Evolutionary conservation across 441 rosid species (phyloP).

Genomic region (Aleurites moluccanus): DNA sequence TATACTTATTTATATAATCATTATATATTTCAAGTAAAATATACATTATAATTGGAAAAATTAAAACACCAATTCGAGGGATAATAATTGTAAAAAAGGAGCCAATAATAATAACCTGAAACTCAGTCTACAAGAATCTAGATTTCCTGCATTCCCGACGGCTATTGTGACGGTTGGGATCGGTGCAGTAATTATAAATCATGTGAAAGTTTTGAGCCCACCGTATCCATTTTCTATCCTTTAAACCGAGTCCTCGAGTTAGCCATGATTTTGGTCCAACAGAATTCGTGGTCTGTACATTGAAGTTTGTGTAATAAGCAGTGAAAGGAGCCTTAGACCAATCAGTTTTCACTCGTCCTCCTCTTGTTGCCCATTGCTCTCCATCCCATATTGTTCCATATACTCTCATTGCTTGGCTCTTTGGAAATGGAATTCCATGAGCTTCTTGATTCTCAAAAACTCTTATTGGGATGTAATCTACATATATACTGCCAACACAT

Average conservation of each 20-base stretch:
- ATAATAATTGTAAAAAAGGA: too few species aligned
- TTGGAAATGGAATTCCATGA: conserved; percentile 34
- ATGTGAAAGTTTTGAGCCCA: conserved; percentile 43
- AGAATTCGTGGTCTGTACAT: not conserved
- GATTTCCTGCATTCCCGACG: conserved; percentile 32
- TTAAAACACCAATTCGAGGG: too few species aligned
- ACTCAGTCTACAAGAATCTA: not conserved
- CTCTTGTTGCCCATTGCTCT: conserved; percentile 41
- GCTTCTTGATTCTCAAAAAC: conserved; percentile 35
- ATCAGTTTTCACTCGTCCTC: conserved; percentile 36
- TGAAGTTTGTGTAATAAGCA: conserved; percentile 35
- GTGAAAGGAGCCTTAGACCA: conserved; percentile 41
- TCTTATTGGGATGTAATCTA: conserved; percentile 36
- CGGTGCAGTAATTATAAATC: conserved; percentile 44
- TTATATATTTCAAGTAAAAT: too few species aligned
- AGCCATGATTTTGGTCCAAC: conserved; percentile 14
- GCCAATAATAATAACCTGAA: too few species aligned
- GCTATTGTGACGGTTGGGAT: conserved; percentile 27
- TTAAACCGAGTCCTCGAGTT: conserved; percentile 26
- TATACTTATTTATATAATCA: too few species aligned
- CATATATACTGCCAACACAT: conserved; percentile 1
- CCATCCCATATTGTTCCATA: conserved; percentile 38
- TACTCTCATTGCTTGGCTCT: conserved; percentile 28
- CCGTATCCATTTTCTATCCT: conserved; percentile 30
- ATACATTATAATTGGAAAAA: too few species aligned